These are phyloP conservation scores for Oryza australiensis DNA, from an alignment of 176 grass and related monocot genomes.

Conservation along the genomic window DNA sequence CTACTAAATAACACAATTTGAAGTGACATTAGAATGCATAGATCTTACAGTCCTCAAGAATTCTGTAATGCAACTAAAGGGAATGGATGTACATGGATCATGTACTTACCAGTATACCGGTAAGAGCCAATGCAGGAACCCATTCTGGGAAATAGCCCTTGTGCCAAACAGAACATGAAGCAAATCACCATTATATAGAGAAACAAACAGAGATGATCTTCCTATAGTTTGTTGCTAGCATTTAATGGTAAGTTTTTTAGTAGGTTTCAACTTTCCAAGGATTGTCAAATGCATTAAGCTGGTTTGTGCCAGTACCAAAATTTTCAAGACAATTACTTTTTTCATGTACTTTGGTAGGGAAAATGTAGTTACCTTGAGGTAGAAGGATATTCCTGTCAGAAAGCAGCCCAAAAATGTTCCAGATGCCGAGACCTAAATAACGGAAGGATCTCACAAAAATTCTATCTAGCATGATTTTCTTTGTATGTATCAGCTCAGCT, in stretches of 20 bases:
- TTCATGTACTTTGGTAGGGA: neutral
- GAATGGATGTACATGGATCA: neutral
- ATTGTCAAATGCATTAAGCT: neutral
- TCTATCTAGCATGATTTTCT: constrained; percentile 24
- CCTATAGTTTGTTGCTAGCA: neutral
- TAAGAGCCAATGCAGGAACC: constrained; percentile 65
- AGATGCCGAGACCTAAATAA: constrained; percentile 66
- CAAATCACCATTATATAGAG: constrained; percentile 25
- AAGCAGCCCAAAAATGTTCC: constrained; percentile 73
- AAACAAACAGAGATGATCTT: neutral
- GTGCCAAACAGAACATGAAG: constrained; percentile 45
- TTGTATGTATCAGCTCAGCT: constrained; percentile 32
- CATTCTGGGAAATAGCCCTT: constrained; percentile 50
- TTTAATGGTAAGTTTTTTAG: neutral
- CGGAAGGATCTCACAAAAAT: constrained; percentile 40
- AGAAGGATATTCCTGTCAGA: constrained; percentile 68
- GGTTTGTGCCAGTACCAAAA: neutral
- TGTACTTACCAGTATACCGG: constrained; percentile 63
- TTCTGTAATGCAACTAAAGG: constrained; percentile 3
- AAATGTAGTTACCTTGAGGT: constrained; percentile 59
- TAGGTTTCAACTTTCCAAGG: neutral
- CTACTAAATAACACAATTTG: neutral
- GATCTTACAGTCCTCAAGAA: neutral
- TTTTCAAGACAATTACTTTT: constrained; percentile 1
- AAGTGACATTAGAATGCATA: neutral